Percentiles rank a stretch among this genome's conserved stretches.
phyloP scores from a whole-genome alignment of 78 protist genomes.

The Dictyostelium brefeldianum region DNA sequence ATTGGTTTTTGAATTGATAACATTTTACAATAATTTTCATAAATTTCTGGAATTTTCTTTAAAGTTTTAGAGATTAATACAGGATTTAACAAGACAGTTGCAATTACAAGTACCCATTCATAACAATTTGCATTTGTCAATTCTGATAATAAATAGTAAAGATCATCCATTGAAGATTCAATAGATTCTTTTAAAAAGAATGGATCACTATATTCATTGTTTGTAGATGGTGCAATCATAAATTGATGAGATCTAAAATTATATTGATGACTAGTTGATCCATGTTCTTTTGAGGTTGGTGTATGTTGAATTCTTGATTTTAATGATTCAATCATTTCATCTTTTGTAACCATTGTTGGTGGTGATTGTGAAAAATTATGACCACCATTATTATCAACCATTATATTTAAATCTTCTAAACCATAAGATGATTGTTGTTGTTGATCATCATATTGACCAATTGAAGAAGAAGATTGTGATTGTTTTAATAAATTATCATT shows the following conservation, averaged over 20 bases:
- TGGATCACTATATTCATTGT: constrained; percentile 56
- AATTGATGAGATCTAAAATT: constrained; percentile 67
- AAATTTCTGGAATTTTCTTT: constrained; percentile 60
- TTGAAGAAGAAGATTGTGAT: neutral
- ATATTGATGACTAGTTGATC: neutral
- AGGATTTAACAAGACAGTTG: constrained; percentile 62
- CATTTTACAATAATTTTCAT: constrained; percentile 79
- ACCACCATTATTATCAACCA: neutral
- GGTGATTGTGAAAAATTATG: neutral
- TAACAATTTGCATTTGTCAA: constrained; percentile 71
- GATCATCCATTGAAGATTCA: constrained; percentile 72
- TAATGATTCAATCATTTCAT: constrained; percentile 71
- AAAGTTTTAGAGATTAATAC: constrained; percentile 46
- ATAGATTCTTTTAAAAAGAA: constrained; percentile 62
- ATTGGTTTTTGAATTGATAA: constrained; percentile 65
- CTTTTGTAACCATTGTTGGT: constrained; percentile 45
- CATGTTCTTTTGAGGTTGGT: neutral
- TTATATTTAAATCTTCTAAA: neutral
- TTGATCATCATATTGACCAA: neutral
- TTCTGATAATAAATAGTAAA: constrained; percentile 63
- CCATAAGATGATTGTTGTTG: neutral
- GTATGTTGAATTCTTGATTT: constrained; percentile 35
- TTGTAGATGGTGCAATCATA: constrained; percentile 56
- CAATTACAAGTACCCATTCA: constrained; percentile 82
- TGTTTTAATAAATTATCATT: neutral